Base-by-base conservation (phyloP, 139 green algal genomes). In the Monoraphidium neglectum region DNA sequence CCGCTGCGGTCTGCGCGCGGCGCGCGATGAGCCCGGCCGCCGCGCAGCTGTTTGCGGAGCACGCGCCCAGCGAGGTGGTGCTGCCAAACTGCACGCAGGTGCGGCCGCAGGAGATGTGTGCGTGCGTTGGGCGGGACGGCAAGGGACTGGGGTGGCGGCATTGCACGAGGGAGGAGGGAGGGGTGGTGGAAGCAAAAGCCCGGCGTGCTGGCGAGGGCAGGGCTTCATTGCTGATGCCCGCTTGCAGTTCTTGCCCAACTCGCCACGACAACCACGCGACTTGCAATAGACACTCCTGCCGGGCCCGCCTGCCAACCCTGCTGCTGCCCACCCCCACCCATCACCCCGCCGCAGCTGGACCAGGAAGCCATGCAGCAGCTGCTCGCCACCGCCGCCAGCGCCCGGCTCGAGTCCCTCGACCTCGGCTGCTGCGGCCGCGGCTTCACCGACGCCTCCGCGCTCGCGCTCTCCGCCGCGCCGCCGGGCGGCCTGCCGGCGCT, bases 361-460 rank as follows among this genome's bases (percentile, higher is more conserved):
- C 28, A 75, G 18, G 66, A 68, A 3, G 63, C 72, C 3, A 79
- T 92, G 79, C 38, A 64, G 3, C 56, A 81, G 26, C 53, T 86
- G 56, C 43, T 90, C 1, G 5, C 40, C n/a, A 30, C 61, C 57
- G 72, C 66, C 70, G 26, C 63, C 67, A 1, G 49, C 13, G 59
- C 4, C 63, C 76, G 82, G 72, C 76, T 94, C 51, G 83, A 90
- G 83, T 70, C 71, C 5, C 65, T 95, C 33, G 83, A 92, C 72
- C 78, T 95, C 26, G 79, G 83, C 1, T 82, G 82, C 23, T 93
- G 88, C 76, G 90, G 90, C 1, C 77, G 89, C 0, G 86, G 87
- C 12, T 83, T 95, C 5, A 81, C 74, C 8, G 87, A 93, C 47
- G 77, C 67, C 10, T 77, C 83, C 18, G 90, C 86, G 6, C 63